phyloP scores from a whole-genome alignment of 2,329 filamentous ascomycete species.

The Aurifilum marmelostoma region DNA sequence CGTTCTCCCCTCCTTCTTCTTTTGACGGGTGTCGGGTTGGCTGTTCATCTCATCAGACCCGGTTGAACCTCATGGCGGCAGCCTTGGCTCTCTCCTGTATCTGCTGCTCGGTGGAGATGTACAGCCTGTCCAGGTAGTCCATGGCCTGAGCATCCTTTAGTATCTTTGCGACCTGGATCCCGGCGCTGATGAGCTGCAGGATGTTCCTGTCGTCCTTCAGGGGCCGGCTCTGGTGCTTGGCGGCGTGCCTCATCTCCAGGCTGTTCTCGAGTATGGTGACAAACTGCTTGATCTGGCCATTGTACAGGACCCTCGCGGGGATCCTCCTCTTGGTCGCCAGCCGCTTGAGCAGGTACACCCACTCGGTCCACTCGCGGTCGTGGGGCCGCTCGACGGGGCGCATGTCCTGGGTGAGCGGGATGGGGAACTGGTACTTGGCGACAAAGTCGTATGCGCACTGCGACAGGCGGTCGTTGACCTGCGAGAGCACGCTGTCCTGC shows the following conservation, averaged over 20 bases:
- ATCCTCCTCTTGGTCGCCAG: slow-evolving; percentile 86
- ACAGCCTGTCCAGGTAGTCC: slow-evolving; percentile 79
- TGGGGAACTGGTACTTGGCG: slow-evolving; percentile 88
- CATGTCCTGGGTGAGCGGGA: slow-evolving; percentile 82
- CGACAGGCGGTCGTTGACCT: slow-evolving; percentile 83
- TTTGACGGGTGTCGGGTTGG: not conserved
- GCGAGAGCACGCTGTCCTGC: slow-evolving; percentile 78
- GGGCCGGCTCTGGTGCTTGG: slow-evolving; percentile 80
- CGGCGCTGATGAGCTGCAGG: slow-evolving; percentile 82
- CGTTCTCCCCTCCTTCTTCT: not conserved
- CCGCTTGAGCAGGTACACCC: slow-evolving; percentile 85
- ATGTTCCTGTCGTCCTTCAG: slow-evolving; percentile 90
- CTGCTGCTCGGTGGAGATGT: slow-evolving; percentile 78
- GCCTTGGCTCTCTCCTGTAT: slow-evolving; percentile 68
- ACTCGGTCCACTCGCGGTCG: slow-evolving; percentile 88
- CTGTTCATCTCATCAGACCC: slow-evolving; percentile 30
- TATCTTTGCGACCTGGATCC: slow-evolving; percentile 85
- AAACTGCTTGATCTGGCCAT: slow-evolving; percentile 89
- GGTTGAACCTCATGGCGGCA: slow-evolving; percentile 46
- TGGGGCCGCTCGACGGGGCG: slow-evolving; percentile 73
- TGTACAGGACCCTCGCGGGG: slow-evolving; percentile 80
- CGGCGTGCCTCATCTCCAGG: slow-evolving; percentile 83
- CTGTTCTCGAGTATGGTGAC: slow-evolving; percentile 88
- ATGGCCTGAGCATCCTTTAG: slow-evolving; percentile 82
- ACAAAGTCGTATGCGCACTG: slow-evolving; percentile 90